These are phyloP conservation scores for Colletotrichum lentis DNA, from an alignment of 2,329 filamentous ascomycete genomes.

Conservation along the genomic window DNA sequence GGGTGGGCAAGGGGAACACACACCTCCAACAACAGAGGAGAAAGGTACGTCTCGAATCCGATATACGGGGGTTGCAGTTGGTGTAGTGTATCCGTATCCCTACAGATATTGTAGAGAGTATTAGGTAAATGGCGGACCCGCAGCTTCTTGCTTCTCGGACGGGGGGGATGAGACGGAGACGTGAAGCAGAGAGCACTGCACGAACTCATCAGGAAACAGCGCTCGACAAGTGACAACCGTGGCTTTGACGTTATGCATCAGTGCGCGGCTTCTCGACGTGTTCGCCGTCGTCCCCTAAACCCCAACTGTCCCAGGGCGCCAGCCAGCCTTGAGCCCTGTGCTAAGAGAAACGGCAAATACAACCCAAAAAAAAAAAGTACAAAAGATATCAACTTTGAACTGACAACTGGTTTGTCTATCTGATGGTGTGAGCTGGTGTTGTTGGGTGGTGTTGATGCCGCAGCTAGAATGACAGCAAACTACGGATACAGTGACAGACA, in stretches of 20 bases:
- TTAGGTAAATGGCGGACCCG: neutral
- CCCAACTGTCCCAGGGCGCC: conserved; percentile 2
- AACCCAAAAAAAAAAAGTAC: neutral
- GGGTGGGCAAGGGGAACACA: neutral
- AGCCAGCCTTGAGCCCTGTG: conserved; percentile 15
- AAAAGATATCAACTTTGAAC: neutral
- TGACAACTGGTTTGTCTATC: neutral
- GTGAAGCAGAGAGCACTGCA: neutral
- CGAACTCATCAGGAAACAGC: neutral
- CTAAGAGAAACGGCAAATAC: neutral
- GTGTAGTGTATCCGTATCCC: neutral
- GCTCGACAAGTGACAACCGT: neutral
- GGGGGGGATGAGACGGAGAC: neutral
- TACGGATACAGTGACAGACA: no score
- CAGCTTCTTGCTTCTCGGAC: neutral
- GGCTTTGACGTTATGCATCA: conserved; percentile 8
- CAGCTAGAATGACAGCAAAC: no score
- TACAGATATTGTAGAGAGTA: neutral
- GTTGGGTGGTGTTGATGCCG: neutral
- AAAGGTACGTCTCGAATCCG: conserved; percentile 8
- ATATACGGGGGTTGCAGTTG: conserved; percentile 22
- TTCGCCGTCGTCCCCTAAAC: conserved; percentile 9
- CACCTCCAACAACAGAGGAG: neutral
- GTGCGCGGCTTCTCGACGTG: conserved; percentile 10
- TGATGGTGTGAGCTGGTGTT: neutral